Conservation (phyloP, 805 yeast genomes). For the Isabelozyma gotoi region DNA sequence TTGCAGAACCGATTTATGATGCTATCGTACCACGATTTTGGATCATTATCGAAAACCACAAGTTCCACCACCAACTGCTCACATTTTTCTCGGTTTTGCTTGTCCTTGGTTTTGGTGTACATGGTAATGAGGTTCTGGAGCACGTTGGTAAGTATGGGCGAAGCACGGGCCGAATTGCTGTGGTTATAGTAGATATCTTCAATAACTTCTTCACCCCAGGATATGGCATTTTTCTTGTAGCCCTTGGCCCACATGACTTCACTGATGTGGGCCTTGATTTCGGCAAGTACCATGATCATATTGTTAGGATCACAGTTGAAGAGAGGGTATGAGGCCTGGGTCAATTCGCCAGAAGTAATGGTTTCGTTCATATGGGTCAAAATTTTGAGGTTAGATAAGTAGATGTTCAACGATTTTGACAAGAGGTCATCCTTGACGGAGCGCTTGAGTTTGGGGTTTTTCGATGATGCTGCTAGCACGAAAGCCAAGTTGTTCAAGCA, state of each 20-base stretch:
- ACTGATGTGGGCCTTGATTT: conserved; percentile 36
- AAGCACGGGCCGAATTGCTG: conserved; percentile 22
- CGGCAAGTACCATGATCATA: conserved; percentile 27
- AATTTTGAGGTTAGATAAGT: conserved; percentile 31
- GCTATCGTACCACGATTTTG: conserved; percentile 32
- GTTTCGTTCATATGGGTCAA: conserved; percentile 18
- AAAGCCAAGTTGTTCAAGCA: conserved; percentile 36
- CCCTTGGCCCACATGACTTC: conserved; percentile 45
- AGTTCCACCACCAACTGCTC: conserved; percentile 22
- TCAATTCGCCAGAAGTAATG: conserved; percentile 11
- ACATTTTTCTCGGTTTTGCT: conserved; percentile 25
- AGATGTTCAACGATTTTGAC: conserved; percentile 31
- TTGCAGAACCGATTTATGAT: conserved; percentile 32
- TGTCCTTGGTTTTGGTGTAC: conserved; percentile 28
- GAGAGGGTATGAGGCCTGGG: conserved; percentile 33
- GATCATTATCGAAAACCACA: conserved; percentile 22
- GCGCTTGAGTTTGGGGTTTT: conserved; percentile 2
- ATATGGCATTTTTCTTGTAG: conserved; percentile 33
- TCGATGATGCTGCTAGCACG: conserved; percentile 19
- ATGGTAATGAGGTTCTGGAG: conserved; percentile 30
- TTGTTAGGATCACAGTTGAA: conserved; percentile 33
- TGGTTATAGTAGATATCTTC: conserved; percentile 33
- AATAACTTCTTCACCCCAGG: conserved; percentile 43
- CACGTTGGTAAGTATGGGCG: conserved; percentile 28
- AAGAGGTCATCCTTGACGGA: conserved; percentile 14